These are phyloP conservation scores for Amanita rubescens DNA, from an alignment of 768 basidiomycete genomes.

Conservation along the genomic window DNA sequence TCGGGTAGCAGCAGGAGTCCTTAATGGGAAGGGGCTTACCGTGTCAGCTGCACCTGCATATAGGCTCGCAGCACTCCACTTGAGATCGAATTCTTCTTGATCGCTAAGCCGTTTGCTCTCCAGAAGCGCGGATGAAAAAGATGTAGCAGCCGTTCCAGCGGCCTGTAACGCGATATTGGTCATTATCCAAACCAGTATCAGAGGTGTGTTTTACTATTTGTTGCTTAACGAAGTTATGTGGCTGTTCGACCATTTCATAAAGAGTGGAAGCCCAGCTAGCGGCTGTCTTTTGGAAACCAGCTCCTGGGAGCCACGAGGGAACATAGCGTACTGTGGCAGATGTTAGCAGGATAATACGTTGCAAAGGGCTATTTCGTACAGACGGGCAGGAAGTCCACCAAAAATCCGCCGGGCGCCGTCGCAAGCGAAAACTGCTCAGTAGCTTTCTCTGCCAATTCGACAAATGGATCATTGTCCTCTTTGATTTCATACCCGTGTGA, in stretches of 20 bases:
- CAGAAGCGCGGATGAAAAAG: constrained; percentile 52
- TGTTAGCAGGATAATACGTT: constrained; percentile 3
- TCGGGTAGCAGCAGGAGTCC: neutral
- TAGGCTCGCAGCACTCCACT: constrained; percentile 57
- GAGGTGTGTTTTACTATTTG: constrained; percentile 38
- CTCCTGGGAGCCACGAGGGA: constrained; percentile 60
- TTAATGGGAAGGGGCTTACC: constrained; percentile 20
- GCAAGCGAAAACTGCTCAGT: constrained; percentile 48
- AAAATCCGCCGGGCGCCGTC: constrained; percentile 42
- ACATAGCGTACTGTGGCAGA: constrained; percentile 42
- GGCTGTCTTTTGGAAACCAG: constrained; percentile 48
- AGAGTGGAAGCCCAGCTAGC: constrained; percentile 46
- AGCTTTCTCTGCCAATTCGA: constrained; percentile 44
- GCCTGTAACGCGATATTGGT: constrained; percentile 28
- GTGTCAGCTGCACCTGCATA: constrained; percentile 59
- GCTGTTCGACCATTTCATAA: constrained; percentile 46
- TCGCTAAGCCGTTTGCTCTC: constrained; percentile 40
- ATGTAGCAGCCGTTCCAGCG: constrained; percentile 48
- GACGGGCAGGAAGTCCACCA: constrained; percentile 45
- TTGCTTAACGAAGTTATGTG: constrained; percentile 51
- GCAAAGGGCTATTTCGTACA: constrained; percentile 23
- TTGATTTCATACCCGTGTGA: constrained; percentile 48
- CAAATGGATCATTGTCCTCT: constrained; percentile 43
- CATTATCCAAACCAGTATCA: neutral
- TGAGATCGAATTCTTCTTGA: constrained; percentile 56